A percentile compares a stretch with the other conserved stretches of the same genome.
phyloP scores from a whole-genome alignment of 768 basidiomycete species.

The Ramaria sp. region DNA sequence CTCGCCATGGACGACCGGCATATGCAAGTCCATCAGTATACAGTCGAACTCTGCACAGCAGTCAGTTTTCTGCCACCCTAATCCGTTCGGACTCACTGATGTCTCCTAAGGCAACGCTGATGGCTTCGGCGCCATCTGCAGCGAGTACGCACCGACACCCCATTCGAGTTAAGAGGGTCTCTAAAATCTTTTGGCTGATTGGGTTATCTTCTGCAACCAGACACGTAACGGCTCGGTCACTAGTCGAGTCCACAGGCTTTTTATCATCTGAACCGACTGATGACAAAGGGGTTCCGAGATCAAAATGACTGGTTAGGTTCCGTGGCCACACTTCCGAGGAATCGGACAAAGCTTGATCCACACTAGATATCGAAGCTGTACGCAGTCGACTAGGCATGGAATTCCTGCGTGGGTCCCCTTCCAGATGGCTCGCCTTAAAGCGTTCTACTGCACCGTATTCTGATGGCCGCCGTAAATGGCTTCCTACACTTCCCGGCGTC shows the following conservation, averaged over 20 bases:
- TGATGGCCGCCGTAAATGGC: constrained; percentile 77
- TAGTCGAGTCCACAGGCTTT: constrained; percentile 58
- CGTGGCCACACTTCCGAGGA: constrained; percentile 52
- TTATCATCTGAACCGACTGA: constrained; percentile 18
- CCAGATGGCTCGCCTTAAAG: constrained; percentile 76
- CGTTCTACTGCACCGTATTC: constrained; percentile 83
- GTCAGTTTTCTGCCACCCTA: constrained; percentile 14
- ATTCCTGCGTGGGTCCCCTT: constrained; percentile 55
- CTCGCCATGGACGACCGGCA: constrained; percentile 96
- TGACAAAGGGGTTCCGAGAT: constrained; percentile 7
- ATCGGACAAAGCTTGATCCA: constrained; percentile 72
- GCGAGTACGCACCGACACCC: constrained; percentile 96
- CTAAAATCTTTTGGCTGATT: constrained; percentile 94
- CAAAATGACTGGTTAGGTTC: constrained; percentile 9
- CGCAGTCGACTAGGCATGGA: constrained; percentile 83
- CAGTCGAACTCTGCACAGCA: constrained; percentile 73
- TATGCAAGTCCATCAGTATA: constrained; percentile 90
- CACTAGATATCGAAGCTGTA: constrained; percentile 73
- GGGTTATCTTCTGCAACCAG: constrained; percentile 96
- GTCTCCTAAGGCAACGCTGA: constrained; percentile 94
- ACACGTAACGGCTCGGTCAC: constrained; percentile 85
- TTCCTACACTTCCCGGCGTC: constrained; percentile 51
- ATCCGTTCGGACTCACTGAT: constrained; percentile 62
- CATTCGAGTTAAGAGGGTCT: constrained; percentile 85
- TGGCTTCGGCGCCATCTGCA: constrained; percentile 91